These are phyloP conservation scores for Parathielavia appendiculata DNA, from an alignment of 495 filamentous ascomycete genomes.

Conservation along the genomic window DNA sequence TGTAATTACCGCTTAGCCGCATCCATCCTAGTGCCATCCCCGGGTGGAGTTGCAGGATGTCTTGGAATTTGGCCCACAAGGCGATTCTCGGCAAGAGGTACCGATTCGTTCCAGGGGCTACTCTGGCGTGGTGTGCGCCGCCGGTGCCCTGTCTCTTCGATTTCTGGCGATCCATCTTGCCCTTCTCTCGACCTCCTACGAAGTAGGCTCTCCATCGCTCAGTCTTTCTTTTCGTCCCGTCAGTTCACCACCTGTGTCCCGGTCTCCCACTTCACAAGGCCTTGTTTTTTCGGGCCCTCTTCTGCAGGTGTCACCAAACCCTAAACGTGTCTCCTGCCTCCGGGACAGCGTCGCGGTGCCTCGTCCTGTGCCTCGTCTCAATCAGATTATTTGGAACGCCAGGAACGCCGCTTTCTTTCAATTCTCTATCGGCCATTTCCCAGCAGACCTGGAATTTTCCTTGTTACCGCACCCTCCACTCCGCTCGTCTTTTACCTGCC, in stretches of 20 bases:
- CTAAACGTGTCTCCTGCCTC: slow-evolving; percentile 16
- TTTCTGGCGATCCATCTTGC: slow-evolving; percentile 19
- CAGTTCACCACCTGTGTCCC: slow-evolving; percentile 16
- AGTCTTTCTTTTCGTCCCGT: slow-evolving; percentile 36
- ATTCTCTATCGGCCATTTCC: slow-evolving; percentile 17
- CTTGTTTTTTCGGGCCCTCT: slow-evolving; percentile 3
- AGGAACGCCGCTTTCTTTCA: slow-evolving; percentile 21
- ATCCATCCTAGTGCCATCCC: slow-evolving; percentile 4
- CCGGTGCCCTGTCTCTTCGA: slow-evolving; percentile 22
- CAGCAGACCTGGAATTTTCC: slow-evolving; percentile 11
- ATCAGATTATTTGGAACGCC: slow-evolving; percentile 16
- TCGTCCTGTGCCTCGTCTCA: slow-evolving; percentile 19
- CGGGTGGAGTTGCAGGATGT: slow-evolving; percentile 11
- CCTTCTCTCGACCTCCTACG: slow-evolving; percentile 27
- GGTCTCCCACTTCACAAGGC: slow-evolving; percentile 18
- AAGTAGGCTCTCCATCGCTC: slow-evolving; percentile 39
- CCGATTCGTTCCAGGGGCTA: slow-evolving; percentile 25
- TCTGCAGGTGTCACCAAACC: slow-evolving; percentile 2
- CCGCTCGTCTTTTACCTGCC: slow-evolving; percentile 2
- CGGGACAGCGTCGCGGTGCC: slow-evolving; percentile 12
- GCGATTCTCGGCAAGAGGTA: slow-evolving; percentile 22
- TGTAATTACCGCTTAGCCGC: slow-evolving; percentile 9
- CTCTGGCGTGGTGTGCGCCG: slow-evolving; percentile 21
- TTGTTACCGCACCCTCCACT: slow-evolving; percentile 15
- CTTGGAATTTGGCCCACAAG: slow-evolving; percentile 26